These are phyloP conservation scores for Picochlorum sp. DNA, from an alignment of 139 green algal genomes.

Conservation along the genomic window DNA sequence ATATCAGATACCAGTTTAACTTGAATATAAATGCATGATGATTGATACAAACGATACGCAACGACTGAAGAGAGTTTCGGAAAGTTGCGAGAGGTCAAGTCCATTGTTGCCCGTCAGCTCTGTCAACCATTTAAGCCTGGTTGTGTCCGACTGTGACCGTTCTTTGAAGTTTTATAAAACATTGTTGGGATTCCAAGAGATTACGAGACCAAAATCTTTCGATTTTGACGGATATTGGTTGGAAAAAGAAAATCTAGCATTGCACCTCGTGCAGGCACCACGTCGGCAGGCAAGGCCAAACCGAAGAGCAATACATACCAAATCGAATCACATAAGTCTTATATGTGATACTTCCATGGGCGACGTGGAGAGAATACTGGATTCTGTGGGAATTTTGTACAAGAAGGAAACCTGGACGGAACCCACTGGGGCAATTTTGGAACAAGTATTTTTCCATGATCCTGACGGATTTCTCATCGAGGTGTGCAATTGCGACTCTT, in stretches of 20 bases:
- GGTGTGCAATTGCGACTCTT: conserved; percentile 55
- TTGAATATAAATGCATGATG: too few species aligned
- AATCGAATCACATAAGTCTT: conserved; percentile 62
- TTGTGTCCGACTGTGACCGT: not conserved
- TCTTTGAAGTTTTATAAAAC: conserved; percentile 12
- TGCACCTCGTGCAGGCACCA: conserved; percentile 58
- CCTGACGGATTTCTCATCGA: conserved; percentile 66
- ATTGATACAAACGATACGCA: too few species aligned
- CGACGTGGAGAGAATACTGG: conserved; percentile 11
- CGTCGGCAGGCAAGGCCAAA: conserved; percentile 6
- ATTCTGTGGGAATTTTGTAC: conserved; percentile 10
- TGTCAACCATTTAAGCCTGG: conserved; percentile 6
- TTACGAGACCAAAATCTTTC: conserved; percentile 1
- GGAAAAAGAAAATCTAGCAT: conserved; percentile 43
- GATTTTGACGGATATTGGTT: conserved; percentile 9
- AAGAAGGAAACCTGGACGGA: conserved; percentile 16
- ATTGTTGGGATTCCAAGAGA: conserved; percentile 5
- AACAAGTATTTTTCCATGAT: conserved; percentile 64
- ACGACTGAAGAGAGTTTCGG: not conserved
- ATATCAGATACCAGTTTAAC: too few species aligned
- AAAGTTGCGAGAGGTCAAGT: not conserved
- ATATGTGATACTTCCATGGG: conserved; percentile 25
- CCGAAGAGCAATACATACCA: conserved; percentile 42
- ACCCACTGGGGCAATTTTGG: conserved; percentile 5
- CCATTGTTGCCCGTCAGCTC: not conserved